Base-by-base conservation (phyloP, 192 early-diverging fungal genomes). In the Backusella westeae region DNA sequence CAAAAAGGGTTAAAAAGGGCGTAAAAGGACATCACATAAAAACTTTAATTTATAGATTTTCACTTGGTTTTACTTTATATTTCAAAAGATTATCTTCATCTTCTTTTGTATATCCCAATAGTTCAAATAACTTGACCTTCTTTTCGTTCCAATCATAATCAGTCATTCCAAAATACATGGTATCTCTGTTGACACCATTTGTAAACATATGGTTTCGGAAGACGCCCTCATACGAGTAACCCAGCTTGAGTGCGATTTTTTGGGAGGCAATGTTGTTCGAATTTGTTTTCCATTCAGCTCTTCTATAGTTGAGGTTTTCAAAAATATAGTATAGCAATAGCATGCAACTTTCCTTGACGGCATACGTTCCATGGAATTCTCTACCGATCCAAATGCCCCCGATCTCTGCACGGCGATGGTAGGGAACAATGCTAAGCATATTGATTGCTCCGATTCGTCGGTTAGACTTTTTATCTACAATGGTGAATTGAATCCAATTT, bases 231-330 rank as follows among this genome's bases (percentile, higher is more conserved):
- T 70, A 35, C 0, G 56, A 68, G 56, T 82, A 84, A 1, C 83
- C 83, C 3, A 84, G 52, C 59, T 82, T 84, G 26, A 53, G 26
- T 15, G 83, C 83, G 0, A 81, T 75, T 59, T 84, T 84, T 71
- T 84, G 83, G 4, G 77, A 79, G 1, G 80, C 78, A 71, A 84
- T 79, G 67, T 84, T 84, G 32, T 75, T 32, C n/a, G 72, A 71
- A 38, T 84, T 76, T 0, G 83, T 84, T 76, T 84, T 84, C 83
- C 83, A 84, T 42, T 84, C 56, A n/a, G 39, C 53, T n/a, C 73
- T 56, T 21, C 23, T 39, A 39, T 53, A 74, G 6, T 74, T 35
- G 1, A 74, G 36, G 17, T 41, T 38, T 36, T 66, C 59, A 17
- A 74, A 66, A 10, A 41, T 14, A 41, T 74, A 59, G 2, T 21